Conservation (phyloP, 2,329 filamentous ascomycete genomes). For the Macroventuria anomochaeta region DNA sequence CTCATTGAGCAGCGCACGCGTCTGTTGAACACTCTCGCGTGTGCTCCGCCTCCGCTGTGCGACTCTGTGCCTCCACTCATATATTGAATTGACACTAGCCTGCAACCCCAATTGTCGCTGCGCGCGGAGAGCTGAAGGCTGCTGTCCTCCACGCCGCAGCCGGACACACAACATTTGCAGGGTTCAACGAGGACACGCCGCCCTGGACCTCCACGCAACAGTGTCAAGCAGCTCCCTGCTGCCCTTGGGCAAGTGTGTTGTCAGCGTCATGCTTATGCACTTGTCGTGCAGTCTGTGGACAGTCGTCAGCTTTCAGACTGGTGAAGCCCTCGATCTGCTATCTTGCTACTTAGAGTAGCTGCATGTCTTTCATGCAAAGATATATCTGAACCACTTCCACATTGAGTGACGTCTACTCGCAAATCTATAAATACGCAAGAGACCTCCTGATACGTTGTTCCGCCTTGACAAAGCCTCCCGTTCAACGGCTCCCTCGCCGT, state of each 20-base stretch:
- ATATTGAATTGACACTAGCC: constrained; percentile 25
- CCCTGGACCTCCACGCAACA: constrained; percentile 4
- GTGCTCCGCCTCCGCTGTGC: constrained; percentile 35
- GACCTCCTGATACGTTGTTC: constrained; percentile 15
- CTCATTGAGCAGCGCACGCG: constrained; percentile 34
- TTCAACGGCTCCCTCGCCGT: constrained; percentile 13
- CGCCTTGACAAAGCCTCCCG: constrained; percentile 16
- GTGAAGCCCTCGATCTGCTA: background rate
- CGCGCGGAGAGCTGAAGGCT: constrained; percentile 10
- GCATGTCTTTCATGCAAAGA: background rate
- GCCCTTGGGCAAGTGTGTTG: constrained; percentile 11
- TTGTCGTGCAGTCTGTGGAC: background rate
- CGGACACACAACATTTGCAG: constrained; percentile 5
- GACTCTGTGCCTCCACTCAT: constrained; percentile 14
- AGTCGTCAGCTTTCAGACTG: background rate
- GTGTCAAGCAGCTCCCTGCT: constrained; percentile 11
- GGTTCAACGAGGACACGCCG: constrained; percentile 6
- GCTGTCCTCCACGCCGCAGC: constrained; percentile 7
- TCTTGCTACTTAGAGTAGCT: background rate
- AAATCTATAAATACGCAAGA: constrained; percentile 16
- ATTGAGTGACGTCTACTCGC: constrained; percentile 13
- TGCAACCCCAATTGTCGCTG: constrained; percentile 18
- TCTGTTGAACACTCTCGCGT: constrained; percentile 41
- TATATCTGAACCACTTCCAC: background rate
- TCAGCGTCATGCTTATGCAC: constrained; percentile 3